Evolutionary conservation across 192 early-diverging fungal genomes (phyloP).

Genomic region (Coemansia sp.): DNA sequence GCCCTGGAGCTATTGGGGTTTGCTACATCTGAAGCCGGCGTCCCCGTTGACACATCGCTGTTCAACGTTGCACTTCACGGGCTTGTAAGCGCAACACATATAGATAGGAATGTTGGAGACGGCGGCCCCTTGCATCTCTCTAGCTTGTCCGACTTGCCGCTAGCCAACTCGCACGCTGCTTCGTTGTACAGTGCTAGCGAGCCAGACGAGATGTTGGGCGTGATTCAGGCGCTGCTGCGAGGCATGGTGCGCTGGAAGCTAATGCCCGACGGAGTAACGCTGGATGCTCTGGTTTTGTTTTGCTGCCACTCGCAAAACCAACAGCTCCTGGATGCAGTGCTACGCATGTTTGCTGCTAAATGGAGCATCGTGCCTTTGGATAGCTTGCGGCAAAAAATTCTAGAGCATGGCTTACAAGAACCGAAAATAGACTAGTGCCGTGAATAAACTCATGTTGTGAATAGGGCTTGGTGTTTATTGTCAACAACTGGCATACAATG

Average conservation of each 20-base stretch:
- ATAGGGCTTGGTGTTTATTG: no score
- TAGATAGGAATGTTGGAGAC: neutral
- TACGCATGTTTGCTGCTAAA: slow-evolving; percentile 22
- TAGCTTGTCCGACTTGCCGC: slow-evolving; percentile 11
- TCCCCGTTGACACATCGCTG: slow-evolving; percentile 17
- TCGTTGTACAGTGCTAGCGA: slow-evolving; percentile 5
- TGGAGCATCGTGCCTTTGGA: slow-evolving; percentile 29
- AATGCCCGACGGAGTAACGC: slow-evolving; percentile 22
- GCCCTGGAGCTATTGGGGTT: slow-evolving; percentile 29
- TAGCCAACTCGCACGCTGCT: slow-evolving; percentile 13
- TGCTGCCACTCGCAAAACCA: slow-evolving; percentile 13
- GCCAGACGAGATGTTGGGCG: neutral
- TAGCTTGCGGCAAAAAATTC: slow-evolving; percentile 17
- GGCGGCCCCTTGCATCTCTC: neutral
- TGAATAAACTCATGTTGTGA: neutral
- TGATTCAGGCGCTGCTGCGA: slow-evolving; percentile 20
- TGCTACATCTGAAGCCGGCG: slow-evolving; percentile 33
- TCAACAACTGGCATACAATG: no score
- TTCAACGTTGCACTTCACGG: slow-evolving; percentile 35
- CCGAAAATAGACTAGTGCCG: neutral
- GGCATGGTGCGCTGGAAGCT: slow-evolving; percentile 31
- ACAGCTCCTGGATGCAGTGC: slow-evolving; percentile 11
- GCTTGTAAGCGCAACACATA: neutral
- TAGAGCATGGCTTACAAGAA: slow-evolving; percentile 7
- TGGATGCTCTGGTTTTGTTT: slow-evolving; percentile 21